Percentiles rank a stretch among this genome's conserved stretches.
phyloP scores from a whole-genome alignment of 1,284 basidiomycete species.

The Boletus semigastroideus region DNA sequence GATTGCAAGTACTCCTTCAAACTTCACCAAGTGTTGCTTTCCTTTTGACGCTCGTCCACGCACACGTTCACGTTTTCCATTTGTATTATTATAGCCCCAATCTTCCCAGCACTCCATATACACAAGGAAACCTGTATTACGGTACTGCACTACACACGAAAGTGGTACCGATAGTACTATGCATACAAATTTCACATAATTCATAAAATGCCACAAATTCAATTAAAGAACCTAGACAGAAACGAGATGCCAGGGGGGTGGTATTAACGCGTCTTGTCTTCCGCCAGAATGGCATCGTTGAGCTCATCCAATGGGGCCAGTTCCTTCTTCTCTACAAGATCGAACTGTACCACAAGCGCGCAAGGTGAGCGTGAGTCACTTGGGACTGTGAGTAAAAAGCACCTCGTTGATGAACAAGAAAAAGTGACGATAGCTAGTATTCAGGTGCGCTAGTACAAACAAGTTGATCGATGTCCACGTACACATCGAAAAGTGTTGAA shows the following conservation, averaged over 20 bases:
- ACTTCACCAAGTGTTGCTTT: not conserved
- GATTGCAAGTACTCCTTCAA: not conserved
- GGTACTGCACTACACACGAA: conserved; percentile 7
- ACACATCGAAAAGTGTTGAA: not conserved
- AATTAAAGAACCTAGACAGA: not conserved
- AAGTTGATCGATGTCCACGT: conserved; percentile 1
- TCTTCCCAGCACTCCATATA: not conserved
- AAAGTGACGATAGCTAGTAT: conserved; percentile 99
- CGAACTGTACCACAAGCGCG: conserved; percentile 59
- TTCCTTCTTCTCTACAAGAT: conserved; percentile 97
- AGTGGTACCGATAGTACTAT: conserved; percentile 12
- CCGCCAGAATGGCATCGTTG: conserved; percentile 92
- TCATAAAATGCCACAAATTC: not conserved
- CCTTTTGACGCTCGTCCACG: conserved; percentile 1
- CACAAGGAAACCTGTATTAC: conserved; percentile 13
- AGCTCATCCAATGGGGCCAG: conserved; percentile 94
- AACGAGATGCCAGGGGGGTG: not conserved
- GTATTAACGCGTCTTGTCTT: conserved; percentile 60
- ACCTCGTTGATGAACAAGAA: conserved; percentile 96
- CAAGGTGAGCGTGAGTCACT: conserved; percentile 7
- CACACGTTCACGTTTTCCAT: conserved; percentile 5
- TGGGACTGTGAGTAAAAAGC: conserved; percentile 14
- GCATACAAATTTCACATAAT: not conserved
- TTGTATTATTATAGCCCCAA: conserved; percentile 3
- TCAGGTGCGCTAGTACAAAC: conserved; percentile 81